Evolutionary conservation across 2,329 filamentous ascomycete genomes (phyloP), one percentile per base, ranked within the genome.

Genomic region (Penicillium sp.): DNA sequence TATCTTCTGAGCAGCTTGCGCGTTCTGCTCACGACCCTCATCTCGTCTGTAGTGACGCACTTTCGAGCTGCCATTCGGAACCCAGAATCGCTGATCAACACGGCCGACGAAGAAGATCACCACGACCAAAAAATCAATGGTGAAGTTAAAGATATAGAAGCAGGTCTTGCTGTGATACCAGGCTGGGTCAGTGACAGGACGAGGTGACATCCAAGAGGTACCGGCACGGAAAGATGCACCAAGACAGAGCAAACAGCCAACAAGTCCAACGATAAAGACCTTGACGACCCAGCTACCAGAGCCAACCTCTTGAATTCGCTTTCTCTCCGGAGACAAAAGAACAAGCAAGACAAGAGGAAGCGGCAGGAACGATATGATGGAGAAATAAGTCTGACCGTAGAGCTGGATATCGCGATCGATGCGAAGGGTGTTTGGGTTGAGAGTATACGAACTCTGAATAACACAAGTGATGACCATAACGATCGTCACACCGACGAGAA

Each of bases 61-160:
- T 40, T 57, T 46, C 9, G 54, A 57, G 42, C 56, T 54, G 8
- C 85, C 84, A 63, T 93, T 73, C 1, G 87, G 87, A 22, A 93
- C 72, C 62, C 84, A 77, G 71, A 91, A 94, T 37, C 86, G 79
- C 53, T 77, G 75, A 65, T 95, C 89, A 53, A 93, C 82, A 29
- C 88, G 78, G 19, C 77, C 68, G 15, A 85, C 61, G 0, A 83
- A 76, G 68, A 87, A 91, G 8, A 83, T 70, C 46, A 76, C 77
- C 4, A 91, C 76, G 33, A 88, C 81, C 22, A 85, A 63, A 35
- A 90, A 71, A 68, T 95, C 89, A 33, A 90, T 74, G 15, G 72
- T 73, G 63, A 87, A 94, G 70, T 87, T 86, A 72, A 93, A 87
- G 62, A 82, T 70, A 71, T 93, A 95, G 72, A 88, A 95, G 60